Percentiles rank a stretch among this genome's conserved stretches.
These are phyloP conservation scores for Chaetomium strumarium DNA, from an alignment of 2,329 filamentous ascomycete genomes.

Conservation along the genomic window DNA sequence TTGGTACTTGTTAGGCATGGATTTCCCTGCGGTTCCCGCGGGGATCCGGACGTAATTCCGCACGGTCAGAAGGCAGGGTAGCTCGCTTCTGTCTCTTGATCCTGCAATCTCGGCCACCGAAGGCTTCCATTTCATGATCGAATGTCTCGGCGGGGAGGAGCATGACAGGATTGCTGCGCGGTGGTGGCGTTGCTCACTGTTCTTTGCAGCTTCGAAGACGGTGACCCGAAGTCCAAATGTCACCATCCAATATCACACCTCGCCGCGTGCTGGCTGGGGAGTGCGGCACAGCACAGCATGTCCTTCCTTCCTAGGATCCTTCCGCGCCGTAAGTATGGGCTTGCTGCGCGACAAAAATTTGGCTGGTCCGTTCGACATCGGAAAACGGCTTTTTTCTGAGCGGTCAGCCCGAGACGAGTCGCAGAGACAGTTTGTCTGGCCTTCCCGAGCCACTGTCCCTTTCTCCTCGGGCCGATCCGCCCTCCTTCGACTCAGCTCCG, in stretches of 20 bases:
- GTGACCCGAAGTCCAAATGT: neutral
- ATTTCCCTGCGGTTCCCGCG: too few species aligned
- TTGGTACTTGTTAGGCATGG: too few species aligned
- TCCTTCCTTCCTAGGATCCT: too few species aligned
- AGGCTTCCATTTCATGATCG: neutral
- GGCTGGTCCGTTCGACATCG: too few species aligned
- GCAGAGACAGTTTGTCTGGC: neutral
- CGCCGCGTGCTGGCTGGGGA: neutral
- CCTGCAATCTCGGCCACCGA: conserved; percentile 6
- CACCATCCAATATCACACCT: neutral
- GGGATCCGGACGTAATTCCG: too few species aligned
- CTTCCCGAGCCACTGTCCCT: neutral
- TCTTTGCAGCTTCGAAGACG: conserved; percentile 1
- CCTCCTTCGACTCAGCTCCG: too few species aligned
- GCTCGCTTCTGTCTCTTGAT: neutral
- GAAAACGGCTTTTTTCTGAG: too few species aligned
- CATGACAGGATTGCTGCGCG: neutral
- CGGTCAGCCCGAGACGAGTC: too few species aligned
- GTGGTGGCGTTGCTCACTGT: neutral
- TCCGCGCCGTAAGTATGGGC: too few species aligned
- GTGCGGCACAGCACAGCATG: neutral
- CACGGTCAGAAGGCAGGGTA: too few species aligned
- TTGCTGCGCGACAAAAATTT: too few species aligned
- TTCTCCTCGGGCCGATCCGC: neutral
- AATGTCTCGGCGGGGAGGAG: neutral